Evolutionary conservation across 1,139 yeast genomes (phyloP).

Genomic region (Debaryomycetaceae sp.): DNA sequence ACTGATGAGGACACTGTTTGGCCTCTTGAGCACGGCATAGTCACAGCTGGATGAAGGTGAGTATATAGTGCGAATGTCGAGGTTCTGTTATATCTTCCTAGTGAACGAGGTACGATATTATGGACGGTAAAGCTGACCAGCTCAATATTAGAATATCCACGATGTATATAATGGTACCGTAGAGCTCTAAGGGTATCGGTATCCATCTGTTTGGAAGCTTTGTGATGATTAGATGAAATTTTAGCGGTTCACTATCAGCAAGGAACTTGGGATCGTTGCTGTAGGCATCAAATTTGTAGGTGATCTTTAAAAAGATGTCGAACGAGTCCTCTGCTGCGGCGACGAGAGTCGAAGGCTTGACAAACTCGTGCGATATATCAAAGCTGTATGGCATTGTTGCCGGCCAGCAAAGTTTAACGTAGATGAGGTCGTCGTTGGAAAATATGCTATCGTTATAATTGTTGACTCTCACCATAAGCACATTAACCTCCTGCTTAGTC

Average conservation of each 20-base stretch:
- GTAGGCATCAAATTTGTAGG: constrained; percentile 23
- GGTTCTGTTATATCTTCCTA: background rate
- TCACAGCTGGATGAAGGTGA: too few relatives aligned
- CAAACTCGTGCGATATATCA: constrained; percentile 19
- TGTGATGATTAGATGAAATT: constrained; percentile 28
- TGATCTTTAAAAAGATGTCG: constrained; percentile 29
- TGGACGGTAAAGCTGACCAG: background rate
- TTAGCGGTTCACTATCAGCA: constrained; percentile 13
- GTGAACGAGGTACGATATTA: background rate
- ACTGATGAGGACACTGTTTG: too few relatives aligned
- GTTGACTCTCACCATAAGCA: constrained; percentile 30
- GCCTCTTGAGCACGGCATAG: background rate
- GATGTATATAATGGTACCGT: constrained; percentile 28
- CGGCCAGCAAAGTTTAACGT: constrained; percentile 45
- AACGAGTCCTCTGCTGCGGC: constrained; percentile 12
- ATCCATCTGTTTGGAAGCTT: constrained; percentile 28
- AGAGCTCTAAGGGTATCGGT: constrained; percentile 42
- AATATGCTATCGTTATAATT: constrained; percentile 29
- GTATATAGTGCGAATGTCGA: background rate
- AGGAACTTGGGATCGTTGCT: constrained; percentile 16
- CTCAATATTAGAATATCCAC: constrained; percentile 24
- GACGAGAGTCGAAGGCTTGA: constrained; percentile 10
- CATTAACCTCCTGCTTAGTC: constrained; percentile 9
- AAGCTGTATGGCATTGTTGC: constrained; percentile 37
- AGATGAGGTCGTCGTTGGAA: constrained; percentile 28